These are phyloP conservation scores for Yamagishiella unicocca DNA, from an alignment of 139 green algal genomes.

Conservation along the genomic window DNA sequence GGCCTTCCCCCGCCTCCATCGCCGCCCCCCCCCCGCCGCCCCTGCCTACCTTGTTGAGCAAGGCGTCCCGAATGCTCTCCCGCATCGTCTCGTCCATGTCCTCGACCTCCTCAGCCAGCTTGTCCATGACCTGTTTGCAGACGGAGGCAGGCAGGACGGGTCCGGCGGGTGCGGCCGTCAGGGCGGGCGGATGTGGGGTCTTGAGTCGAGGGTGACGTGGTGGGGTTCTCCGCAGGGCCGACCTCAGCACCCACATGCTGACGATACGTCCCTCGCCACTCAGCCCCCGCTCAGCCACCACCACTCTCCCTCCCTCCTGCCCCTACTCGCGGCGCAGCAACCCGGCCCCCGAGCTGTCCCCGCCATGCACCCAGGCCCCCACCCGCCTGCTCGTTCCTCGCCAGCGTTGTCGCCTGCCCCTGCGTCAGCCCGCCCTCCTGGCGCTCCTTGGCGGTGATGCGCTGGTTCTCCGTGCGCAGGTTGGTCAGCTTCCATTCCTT, in stretches of 20 bases:
- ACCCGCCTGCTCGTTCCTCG: constrained; percentile 54
- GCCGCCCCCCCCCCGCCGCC: not conserved
- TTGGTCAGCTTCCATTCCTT: constrained; percentile 83
- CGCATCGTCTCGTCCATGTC: constrained; percentile 88
- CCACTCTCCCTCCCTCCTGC: too few relatives aligned
- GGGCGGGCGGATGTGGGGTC: too few relatives aligned
- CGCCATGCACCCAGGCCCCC: too few relatives aligned
- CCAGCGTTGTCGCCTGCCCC: constrained; percentile 44
- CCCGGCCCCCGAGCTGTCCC: not conserved
- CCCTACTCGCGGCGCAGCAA: too few relatives aligned
- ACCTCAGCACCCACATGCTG: too few relatives aligned
- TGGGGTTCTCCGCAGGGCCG: too few relatives aligned
- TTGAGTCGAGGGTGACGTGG: too few relatives aligned
- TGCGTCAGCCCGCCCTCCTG: constrained; percentile 70
- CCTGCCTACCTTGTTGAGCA: constrained; percentile 34
- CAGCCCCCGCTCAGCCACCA: too few relatives aligned
- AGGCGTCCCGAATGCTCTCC: constrained; percentile 74
- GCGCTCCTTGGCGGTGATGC: constrained; percentile 87
- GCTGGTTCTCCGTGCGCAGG: constrained; percentile 83
- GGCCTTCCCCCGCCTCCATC: not conserved
- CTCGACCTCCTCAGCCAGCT: constrained; percentile 84
- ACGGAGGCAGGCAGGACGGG: not conserved
- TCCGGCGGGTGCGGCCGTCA: too few relatives aligned
- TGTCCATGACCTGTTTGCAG: constrained; percentile 65
- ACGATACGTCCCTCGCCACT: too few relatives aligned